Base-by-base conservation (phyloP, 371 early-diverging fungal species). In the Syncephalastrum contaminatum region DNA sequence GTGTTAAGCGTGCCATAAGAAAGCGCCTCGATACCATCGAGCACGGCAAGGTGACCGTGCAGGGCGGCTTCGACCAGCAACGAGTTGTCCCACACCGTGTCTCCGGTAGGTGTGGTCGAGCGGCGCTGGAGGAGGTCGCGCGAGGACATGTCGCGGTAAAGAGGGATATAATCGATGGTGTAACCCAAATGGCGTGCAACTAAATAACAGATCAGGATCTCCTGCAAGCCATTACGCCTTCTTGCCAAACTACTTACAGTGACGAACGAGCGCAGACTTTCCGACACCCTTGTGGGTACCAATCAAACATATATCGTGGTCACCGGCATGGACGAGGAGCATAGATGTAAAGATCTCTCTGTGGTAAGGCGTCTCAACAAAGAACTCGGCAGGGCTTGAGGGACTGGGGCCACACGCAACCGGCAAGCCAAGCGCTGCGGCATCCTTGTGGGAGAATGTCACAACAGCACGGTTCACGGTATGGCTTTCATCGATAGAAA, bases 71-170 rank as follows among this genome's bases (percentile, higher is more conserved):
- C 83, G 6, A 92, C 87, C 10, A 90, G 68, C 2, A 84, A 76
- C 1, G 89, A 87, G 62, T 86, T 85, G 59, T 85, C 85, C 86
- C 88, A 86, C 14, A 85, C 69, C 2, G 93, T 93, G 36, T 91
- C 89, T 48, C 93, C 93, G 4, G 77, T 63, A 27, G 77, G 70
- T 0, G 86, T 84, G 1, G 92, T 93, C 41, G 82, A 76, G 42
- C 93, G 81, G 43, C 90, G 81, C 54, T 93, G 92, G n/a, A 93
- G 71, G 5, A 93, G 72, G 62, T 93, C 93, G 12, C 92, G 79
- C 4, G 90, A 84, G n/a, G 89, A 88, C 90, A 93, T 90, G 54
- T 93, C 93, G 52, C 85, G 82, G 69, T 87, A 91, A 12, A 92
- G 67, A 2, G 89, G 89, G 43, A 91, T 86, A 48, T 82, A 85